Evolutionary conservation across 139 green algal species (phyloP).

Genomic region (Picochlorum costavermella): DNA sequence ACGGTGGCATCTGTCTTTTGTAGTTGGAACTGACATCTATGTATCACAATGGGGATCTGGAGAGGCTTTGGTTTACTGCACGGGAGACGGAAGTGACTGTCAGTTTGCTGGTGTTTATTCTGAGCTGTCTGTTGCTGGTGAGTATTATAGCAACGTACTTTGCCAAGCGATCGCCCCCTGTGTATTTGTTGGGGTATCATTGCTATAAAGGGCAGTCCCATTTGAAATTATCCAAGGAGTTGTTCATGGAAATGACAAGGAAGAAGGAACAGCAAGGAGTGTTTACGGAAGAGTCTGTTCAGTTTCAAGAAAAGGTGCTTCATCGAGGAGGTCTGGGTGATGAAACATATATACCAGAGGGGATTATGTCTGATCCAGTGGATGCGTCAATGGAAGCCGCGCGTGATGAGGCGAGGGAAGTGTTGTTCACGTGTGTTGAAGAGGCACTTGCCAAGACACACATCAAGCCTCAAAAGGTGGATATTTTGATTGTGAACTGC

Average conservation of each 20-base stretch:
- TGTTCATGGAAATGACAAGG: conserved; percentile 27
- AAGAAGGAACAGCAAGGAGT: conserved; percentile 6
- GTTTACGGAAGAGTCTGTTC: conserved; percentile 69
- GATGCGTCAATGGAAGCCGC: conserved; percentile 65
- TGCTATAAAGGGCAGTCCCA: conserved; percentile 55
- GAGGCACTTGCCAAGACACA: conserved; percentile 50
- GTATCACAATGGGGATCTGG: conserved; percentile 63
- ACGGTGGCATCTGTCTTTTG: not conserved
- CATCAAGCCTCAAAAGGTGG: conserved; percentile 47
- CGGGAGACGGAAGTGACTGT: conserved; percentile 76
- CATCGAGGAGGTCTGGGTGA: conserved; percentile 75
- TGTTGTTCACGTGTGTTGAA: conserved; percentile 57
- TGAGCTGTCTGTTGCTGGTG: conserved; percentile 48
- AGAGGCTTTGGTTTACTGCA: conserved; percentile 51
- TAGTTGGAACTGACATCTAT: conserved; percentile 76
- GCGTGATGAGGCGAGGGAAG: conserved; percentile 79
- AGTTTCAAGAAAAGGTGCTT: conserved; percentile 90
- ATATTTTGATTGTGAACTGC: conserved; percentile 95
- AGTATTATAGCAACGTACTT: conserved; percentile 54
- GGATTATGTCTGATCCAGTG: conserved; percentile 29
- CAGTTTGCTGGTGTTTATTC: conserved; percentile 75
- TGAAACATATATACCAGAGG: conserved; percentile 78
- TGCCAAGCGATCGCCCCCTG: conserved; percentile 63
- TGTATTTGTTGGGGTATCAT: conserved; percentile 88
- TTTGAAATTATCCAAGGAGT: conserved; percentile 32